A percentile compares a stretch with the other conserved stretches of the same genome.
Evolutionary conservation across 73 alveolate species (phyloP).

Genomic region (Paramecium sonneborni): DNA sequence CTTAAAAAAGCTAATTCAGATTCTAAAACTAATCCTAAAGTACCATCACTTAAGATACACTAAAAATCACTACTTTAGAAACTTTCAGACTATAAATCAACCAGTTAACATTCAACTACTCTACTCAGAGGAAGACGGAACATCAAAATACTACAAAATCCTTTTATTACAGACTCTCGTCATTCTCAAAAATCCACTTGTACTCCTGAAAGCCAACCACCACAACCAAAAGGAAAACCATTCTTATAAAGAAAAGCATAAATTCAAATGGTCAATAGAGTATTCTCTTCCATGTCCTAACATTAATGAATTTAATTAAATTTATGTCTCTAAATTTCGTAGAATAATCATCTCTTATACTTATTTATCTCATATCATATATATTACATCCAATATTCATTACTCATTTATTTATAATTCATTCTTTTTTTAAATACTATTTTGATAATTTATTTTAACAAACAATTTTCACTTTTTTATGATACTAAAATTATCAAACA

Average conservation of each 20-base stretch:
- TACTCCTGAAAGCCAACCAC: not conserved
- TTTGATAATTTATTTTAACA: not conserved
- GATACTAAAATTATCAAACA: too few relatives aligned
- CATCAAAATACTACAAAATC: not conserved
- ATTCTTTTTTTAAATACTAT: too few relatives aligned
- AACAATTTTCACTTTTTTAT: not conserved
- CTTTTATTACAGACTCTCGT: not conserved
- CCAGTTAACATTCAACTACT: not conserved
- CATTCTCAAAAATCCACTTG: not conserved
- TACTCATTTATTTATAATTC: too few relatives aligned
- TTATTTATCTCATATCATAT: too few relatives aligned
- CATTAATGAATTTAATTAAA: not conserved
- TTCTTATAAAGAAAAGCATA: constrained; percentile 38
- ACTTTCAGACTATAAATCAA: not conserved
- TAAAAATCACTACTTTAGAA: not conserved
- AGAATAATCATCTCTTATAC: not conserved
- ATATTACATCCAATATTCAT: too few relatives aligned
- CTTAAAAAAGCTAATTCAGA: not conserved
- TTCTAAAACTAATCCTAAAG: not conserved
- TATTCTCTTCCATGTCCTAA: constrained; percentile 14
- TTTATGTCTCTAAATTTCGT: not conserved
- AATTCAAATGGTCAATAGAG: constrained; percentile 16
- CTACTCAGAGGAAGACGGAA: not conserved
- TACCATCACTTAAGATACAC: not conserved
- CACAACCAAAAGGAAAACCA: not conserved